Base-by-base conservation (phyloP, 768 basidiomycete species). In the Pisolithus microcarpus region DNA sequence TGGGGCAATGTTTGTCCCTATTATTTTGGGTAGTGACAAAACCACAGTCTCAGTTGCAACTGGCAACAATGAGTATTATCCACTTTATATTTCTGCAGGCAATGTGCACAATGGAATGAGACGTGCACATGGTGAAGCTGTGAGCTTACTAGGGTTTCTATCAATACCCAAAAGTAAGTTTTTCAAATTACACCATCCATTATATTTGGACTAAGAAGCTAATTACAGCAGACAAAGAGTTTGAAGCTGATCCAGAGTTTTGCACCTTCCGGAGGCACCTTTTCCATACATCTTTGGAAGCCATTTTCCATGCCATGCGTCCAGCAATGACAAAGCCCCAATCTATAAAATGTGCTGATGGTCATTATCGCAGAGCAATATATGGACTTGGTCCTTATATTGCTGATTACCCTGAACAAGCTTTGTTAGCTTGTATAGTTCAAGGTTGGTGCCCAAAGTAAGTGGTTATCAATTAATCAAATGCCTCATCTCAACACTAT, bases 341-440 rank as follows among this genome's bases (percentile, higher is more conserved):
- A 23, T 54, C 71, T 1, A 38, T 48, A 0, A 50, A 49, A 0
- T 72, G 62, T 37, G 53, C 52, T 1, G 70, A 73, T 57, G 64
- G 66, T 0, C 60, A 68, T 50, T 69, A 52, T 48, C 56, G 56
- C 2, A 49, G 54, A 6, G 61, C 50, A 1, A 60, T 73, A 16
- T 72, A 65, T 56, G 61, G 63, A 1, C 48, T 74, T 7, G 70
- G 70, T 0, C 64, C 69, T 0, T 69, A 70, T 34, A 72, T 74
- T 54, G 70, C 69, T 0, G 69, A 74, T 46, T 73, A 74, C 50
- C 71, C 67, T 0, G 70, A 74, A 46, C 72, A 73, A 52, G 64
- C 53, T 1, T 45, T 67, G 66, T 24, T 43, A 0, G 59, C 67
- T 8, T 61, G 69, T 30, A 56, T 70, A 36, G 62, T 72, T 3